Conservation (phyloP, 1,139 yeast species). For the Sugiyamaella neomexicana region DNA sequence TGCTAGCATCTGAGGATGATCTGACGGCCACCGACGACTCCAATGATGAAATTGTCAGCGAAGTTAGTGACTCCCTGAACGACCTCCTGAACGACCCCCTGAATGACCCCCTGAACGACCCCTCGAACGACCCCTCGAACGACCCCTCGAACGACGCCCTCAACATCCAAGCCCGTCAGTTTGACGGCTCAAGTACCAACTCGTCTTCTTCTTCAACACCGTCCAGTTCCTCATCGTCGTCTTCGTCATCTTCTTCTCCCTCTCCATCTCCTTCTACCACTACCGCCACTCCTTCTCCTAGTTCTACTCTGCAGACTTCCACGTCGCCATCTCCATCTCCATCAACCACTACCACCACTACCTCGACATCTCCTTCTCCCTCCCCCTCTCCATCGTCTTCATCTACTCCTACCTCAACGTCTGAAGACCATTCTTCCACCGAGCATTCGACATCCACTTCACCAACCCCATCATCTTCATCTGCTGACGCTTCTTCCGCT, state of each 20-base stretch:
- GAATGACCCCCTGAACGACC: too few species aligned
- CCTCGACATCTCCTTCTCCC: slow-evolving; percentile 18
- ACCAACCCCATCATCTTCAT: neutral
- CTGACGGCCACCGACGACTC: neutral
- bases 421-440: slow-evolving; percentile 2
- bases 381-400: slow-evolving; percentile 16
- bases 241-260: slow-evolving; percentile 14
- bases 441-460: neutral
- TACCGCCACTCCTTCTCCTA: slow-evolving; percentile 1
- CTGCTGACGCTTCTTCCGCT: neutral
- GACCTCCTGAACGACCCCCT: too few species aligned
- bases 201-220: slow-evolving; percentile 11
- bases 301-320: neutral
- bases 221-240: slow-evolving; percentile 4
- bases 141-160: neutral
- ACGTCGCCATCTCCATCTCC: neutral
- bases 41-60: too few species aligned
- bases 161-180: slow-evolving; percentile 10
- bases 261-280: slow-evolving; percentile 17
- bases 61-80: too few species aligned
- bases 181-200: slow-evolving; percentile 4
- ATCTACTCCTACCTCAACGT: slow-evolving; percentile 14
- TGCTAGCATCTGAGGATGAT: slow-evolving; percentile 19
- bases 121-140: too few species aligned
- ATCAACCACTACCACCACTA: slow-evolving; percentile 16